phyloP scores from a whole-genome alignment of 768 basidiomycete species.

The Rhizopogon vinicolor region DNA sequence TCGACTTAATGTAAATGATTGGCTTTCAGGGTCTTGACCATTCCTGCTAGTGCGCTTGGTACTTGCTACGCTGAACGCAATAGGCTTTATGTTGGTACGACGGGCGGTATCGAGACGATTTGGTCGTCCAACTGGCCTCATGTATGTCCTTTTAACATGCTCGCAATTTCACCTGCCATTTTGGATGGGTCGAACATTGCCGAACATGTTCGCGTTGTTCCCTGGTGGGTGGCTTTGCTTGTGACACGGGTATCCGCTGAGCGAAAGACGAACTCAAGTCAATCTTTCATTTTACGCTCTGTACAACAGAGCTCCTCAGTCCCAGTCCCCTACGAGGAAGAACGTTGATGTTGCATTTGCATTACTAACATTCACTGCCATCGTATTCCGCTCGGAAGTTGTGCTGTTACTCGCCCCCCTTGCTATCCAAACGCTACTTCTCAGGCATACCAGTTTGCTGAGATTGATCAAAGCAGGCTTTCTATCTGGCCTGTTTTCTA shows the following conservation, averaged over 20 bases:
- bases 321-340: slow-evolving; percentile 29
- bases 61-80: slow-evolving; percentile 61
- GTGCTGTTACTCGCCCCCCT: slow-evolving; percentile 61
- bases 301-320: slow-evolving; percentile 31
- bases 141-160: slow-evolving; percentile 66
- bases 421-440: slow-evolving; percentile 45
- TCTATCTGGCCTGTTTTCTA: slow-evolving; percentile 41
- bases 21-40: not conserved
- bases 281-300: slow-evolving; percentile 55
- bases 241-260: not conserved
- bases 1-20: slow-evolving; percentile 19
- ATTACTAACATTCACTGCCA: slow-evolving; percentile 60
- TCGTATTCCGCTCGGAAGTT: slow-evolving; percentile 80
- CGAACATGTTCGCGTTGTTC: slow-evolving; percentile 89
- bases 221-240: slow-evolving; percentile 49
- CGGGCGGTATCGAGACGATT: slow-evolving; percentile 61
- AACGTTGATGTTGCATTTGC: slow-evolving; percentile 42
- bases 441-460: slow-evolving; percentile 36
- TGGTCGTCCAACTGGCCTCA: slow-evolving; percentile 48
- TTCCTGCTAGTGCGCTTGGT: slow-evolving; percentile 59
- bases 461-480: slow-evolving; percentile 47
- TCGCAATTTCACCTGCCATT: slow-evolving; percentile 91
- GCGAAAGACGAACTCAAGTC: slow-evolving; percentile 33
- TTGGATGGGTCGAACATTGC: slow-evolving; percentile 91
- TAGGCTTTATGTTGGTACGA: slow-evolving; percentile 58